Evolutionary conservation across 441 rosid species (phyloP).

Genomic region (Kokia cookei): DNA sequence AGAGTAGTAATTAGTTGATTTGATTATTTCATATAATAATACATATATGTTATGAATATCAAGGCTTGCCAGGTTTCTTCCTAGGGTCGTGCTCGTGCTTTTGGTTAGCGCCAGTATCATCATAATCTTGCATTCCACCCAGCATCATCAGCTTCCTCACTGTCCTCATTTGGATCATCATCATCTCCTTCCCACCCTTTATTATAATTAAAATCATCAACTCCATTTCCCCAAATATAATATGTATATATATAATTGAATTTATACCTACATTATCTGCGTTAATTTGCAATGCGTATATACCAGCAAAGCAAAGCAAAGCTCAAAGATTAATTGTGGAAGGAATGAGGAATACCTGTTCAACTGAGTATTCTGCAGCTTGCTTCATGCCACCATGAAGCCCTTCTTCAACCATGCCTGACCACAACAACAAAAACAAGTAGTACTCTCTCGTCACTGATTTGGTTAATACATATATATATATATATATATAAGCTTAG

Average conservation of each 20-base stretch:
- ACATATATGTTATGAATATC: neutral
- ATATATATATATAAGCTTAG: neutral
- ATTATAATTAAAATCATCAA: neutral
- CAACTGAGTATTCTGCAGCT: constrained; percentile 13
- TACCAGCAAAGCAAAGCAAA: neutral
- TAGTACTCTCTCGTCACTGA: neutral
- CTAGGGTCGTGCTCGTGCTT: constrained; percentile 77
- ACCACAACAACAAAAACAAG: neutral
- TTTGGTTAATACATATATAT: neutral
- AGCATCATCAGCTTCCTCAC: constrained; percentile 47
- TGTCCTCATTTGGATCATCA: neutral
- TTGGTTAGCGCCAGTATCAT: constrained; percentile 58
- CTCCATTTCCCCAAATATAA: too few relatives aligned
- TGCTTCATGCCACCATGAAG: constrained; percentile 2
- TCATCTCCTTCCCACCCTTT: constrained; percentile 14
- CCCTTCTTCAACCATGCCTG: constrained; percentile 18
- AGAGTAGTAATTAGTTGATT: neutral
- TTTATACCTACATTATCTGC: neutral
- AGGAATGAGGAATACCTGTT: constrained; percentile 18
- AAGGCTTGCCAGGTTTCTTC: constrained; percentile 36
- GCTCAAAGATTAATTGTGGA: neutral
- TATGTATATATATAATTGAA: neutral
- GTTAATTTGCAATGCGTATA: neutral
- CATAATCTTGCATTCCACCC: constrained; percentile 53
- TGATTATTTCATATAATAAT: neutral